Evolutionary conservation across 2,329 filamentous ascomycete genomes (phyloP).

Genomic region (Pseudogymnoascus sp.): DNA sequence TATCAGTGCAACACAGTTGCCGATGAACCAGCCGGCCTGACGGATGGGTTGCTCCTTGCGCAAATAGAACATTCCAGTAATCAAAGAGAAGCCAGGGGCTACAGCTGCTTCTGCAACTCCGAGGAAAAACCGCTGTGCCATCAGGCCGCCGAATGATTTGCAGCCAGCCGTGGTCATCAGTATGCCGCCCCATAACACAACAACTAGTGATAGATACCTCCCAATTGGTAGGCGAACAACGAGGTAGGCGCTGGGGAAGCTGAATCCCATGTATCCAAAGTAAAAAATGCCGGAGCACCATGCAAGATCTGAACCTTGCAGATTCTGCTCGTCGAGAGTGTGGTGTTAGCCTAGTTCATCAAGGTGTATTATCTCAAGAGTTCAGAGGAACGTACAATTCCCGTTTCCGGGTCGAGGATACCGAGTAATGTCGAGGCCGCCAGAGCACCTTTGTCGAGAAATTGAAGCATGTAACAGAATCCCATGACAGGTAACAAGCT

Average conservation of each 20-base stretch:
- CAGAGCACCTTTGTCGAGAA: conserved; percentile 36
- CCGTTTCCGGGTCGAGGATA: conserved; percentile 30
- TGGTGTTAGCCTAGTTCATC: not conserved
- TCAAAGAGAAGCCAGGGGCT: conserved; percentile 29
- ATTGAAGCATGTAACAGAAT: conserved; percentile 21
- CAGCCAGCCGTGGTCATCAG: conserved; percentile 16
- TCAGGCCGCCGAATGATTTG: conserved; percentile 17
- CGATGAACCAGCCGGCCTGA: conserved; percentile 25
- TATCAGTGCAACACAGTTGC: conserved; percentile 13
- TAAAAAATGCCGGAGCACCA: conserved; percentile 17
- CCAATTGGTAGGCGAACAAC: conserved; percentile 32
- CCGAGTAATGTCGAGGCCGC: conserved; percentile 51
- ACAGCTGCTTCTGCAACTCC: conserved; percentile 24
- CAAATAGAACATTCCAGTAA: conserved; percentile 32
- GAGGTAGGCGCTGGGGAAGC: conserved; percentile 28
- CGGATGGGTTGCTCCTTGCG: conserved; percentile 31
- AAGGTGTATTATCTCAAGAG: not conserved
- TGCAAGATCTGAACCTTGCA: conserved; percentile 1
- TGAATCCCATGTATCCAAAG: conserved; percentile 31
- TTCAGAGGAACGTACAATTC: not conserved
- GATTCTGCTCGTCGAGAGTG: not conserved
- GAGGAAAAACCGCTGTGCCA: conserved; percentile 25
- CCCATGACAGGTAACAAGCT: conserved; percentile 18
- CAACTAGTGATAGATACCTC: conserved; percentile 25
- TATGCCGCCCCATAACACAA: conserved; percentile 15